Evolutionary conservation across 345 rosid species (phyloP), one percentile per base, ranked within the genome.

Genomic region (Lepidium sativum): DNA sequence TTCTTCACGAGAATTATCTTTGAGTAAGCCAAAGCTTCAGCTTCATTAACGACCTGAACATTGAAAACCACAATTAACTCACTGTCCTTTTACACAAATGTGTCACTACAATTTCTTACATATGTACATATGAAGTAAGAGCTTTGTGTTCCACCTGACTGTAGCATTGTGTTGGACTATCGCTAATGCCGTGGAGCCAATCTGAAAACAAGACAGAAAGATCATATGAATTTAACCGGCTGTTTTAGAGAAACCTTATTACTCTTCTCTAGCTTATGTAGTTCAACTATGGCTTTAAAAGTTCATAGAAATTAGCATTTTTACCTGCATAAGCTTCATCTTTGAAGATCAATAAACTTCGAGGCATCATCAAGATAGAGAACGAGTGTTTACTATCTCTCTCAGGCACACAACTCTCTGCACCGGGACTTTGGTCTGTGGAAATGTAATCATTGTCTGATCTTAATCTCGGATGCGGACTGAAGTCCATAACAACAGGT

Each of bases 311-410:
- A 48, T 23, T 40, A 49, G 25, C 15, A n/a, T 9, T 75, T 72
- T 68, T 75, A 76, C 95, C 84, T 34, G 84, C 68, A 54, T 92
- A 92, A 17, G 89, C 82, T 18, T 71, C 67, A 39, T 87, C 98
- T 81, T 87, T 89, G 83, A 92, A 92, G 76, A 89, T 86, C 56
- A 89, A 68, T 77, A 92, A 77, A 65, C 98, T 87, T 12, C 78
- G 77, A 76, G 98, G 94, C 94, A 80, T 83, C 83, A 92, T 60
- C 57, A 82, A 58, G 5, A 86, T 71, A 12, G 98, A 87, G 68
- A 85, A 85, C 3, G 96, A 75, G 29, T 37, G 68, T 54, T 66
- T 83, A 55, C 73, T 69, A 21, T 76, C 61, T 40, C 60, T 40
- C 57, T 76, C 76, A 11, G 48, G 45, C 21, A 32, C 74, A 60